Conservation (phyloP, 352 stramenopile genomes). For the Phytophthora foliorum region DNA sequence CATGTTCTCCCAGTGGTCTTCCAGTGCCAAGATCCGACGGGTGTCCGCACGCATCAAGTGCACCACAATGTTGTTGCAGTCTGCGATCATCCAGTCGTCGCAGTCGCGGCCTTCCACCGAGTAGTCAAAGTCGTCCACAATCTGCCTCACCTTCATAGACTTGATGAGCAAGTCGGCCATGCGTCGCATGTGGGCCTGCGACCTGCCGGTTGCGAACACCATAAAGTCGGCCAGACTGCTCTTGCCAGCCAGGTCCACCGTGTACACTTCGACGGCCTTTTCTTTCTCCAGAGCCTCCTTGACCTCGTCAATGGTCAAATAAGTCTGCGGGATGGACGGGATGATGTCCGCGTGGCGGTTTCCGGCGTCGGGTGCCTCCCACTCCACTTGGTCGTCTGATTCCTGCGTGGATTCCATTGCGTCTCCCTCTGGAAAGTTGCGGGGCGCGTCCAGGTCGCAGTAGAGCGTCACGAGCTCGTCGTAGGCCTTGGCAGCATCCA, state of each 20-base stretch:
- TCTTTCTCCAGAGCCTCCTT: constrained; percentile 69
- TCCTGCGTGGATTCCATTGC: not conserved
- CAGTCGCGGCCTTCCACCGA: constrained; percentile 88
- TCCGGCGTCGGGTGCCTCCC: constrained; percentile 70
- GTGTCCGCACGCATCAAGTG: constrained; percentile 88
- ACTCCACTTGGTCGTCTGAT: constrained; percentile 46
- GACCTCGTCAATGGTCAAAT: constrained; percentile 82
- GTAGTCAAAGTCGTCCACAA: constrained; percentile 86
- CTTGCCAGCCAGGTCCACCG: constrained; percentile 77
- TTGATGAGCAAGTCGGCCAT: constrained; percentile 91
- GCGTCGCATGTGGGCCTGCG: constrained; percentile 87
- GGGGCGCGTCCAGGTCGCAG: constrained; percentile 76
- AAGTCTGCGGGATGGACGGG: constrained; percentile 64
- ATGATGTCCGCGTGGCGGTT: constrained; percentile 86
- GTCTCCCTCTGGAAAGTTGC: constrained; percentile 67
- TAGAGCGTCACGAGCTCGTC: constrained; percentile 87
- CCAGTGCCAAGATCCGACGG: constrained; percentile 74
- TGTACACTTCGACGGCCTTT: constrained; percentile 85
- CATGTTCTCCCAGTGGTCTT: constrained; percentile 90
- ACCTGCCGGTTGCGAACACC: constrained; percentile 90
- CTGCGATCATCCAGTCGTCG: constrained; percentile 94
- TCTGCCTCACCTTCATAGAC: constrained; percentile 76
- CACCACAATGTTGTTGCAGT: constrained; percentile 92
- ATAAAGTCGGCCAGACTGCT: constrained; percentile 90
- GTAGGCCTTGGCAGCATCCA: constrained; percentile 85